These are phyloP conservation scores for Rutidosis leptorrhynchoides DNA, from an alignment of 129 eudicot species.

Conservation along the genomic window DNA sequence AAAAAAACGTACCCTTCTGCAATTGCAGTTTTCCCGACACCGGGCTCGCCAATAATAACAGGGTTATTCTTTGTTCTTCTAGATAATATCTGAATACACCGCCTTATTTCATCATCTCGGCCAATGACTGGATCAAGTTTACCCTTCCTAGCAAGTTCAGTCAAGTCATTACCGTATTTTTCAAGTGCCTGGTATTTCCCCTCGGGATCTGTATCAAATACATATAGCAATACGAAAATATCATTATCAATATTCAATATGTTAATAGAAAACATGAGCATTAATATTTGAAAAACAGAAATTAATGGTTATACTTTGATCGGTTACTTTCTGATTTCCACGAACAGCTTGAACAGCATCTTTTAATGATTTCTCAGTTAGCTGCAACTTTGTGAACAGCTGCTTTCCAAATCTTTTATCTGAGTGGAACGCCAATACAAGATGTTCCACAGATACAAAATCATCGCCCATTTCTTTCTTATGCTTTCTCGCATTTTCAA, in stretches of 20 bases:
- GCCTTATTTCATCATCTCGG: constrained; percentile 90
- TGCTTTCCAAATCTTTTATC: constrained; percentile 79
- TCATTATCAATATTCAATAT: neutral
- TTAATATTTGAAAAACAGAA: neutral
- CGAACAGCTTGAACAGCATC: constrained; percentile 91
- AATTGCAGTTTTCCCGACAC: constrained; percentile 97
- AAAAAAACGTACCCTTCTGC: constrained; percentile 80
- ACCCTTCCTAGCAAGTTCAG: constrained; percentile 88
- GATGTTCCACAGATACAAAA: constrained; percentile 91
- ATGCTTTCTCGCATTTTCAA: constrained; percentile 60
- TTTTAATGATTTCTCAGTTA: constrained; percentile 73
- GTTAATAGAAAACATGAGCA: neutral
- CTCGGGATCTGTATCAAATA: constrained; percentile 61
- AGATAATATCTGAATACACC: constrained; percentile 85
- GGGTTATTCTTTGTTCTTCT: constrained; percentile 95
- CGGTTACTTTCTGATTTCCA: constrained; percentile 93
- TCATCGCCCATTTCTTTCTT: constrained; percentile 89
- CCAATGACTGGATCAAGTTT: constrained; percentile 97
- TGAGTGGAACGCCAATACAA: constrained; percentile 56
- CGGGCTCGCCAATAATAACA: constrained; percentile 97
- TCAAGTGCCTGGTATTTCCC: constrained; percentile 90
- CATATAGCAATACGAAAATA: neutral
- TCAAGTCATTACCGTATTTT: constrained; percentile 82
- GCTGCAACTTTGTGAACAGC: constrained; percentile 54
- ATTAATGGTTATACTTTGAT: constrained; percentile 58